Conservation (phyloP, 257 asterid species). For the Nicotiana otophora region DNA sequence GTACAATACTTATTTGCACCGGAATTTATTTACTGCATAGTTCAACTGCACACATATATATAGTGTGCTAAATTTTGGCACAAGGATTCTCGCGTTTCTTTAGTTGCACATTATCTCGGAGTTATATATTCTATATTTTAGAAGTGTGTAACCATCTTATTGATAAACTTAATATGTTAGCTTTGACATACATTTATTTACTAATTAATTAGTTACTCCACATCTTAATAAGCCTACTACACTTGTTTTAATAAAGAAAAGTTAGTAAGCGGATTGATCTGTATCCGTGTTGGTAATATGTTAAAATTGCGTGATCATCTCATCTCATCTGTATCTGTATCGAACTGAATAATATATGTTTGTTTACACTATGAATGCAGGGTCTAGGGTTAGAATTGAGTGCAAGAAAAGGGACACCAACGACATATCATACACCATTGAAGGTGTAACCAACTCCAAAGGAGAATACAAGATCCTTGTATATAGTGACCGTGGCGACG, state of each 20-base stretch:
- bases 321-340: too few species aligned
- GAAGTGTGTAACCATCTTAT: background rate
- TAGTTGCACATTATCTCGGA: too few species aligned
- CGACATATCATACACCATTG: slow-evolving; percentile 23
- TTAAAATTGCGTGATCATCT: background rate
- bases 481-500: slow-evolving; percentile 48
- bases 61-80: too few species aligned
- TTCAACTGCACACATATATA: too few species aligned
- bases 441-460: slow-evolving; percentile 27
- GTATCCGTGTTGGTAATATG: background rate
- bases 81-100: too few species aligned
- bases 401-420: slow-evolving; percentile 39
- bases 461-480: slow-evolving; percentile 53
- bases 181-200: background rate
- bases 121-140: too few species aligned
- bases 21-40: too few species aligned
- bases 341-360: too few species aligned
- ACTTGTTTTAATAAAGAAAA: background rate
- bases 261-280: background rate
- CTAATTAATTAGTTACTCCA: background rate
- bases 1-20: background rate
- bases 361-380: slow-evolving; percentile 22
- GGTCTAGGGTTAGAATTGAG: slow-evolving; percentile 43
- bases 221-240: too few species aligned
- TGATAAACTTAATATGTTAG: background rate